Evolutionary conservation across 2,329 filamentous ascomycete genomes (phyloP).

Genomic region (Pseudogymnoascus sp.): DNA sequence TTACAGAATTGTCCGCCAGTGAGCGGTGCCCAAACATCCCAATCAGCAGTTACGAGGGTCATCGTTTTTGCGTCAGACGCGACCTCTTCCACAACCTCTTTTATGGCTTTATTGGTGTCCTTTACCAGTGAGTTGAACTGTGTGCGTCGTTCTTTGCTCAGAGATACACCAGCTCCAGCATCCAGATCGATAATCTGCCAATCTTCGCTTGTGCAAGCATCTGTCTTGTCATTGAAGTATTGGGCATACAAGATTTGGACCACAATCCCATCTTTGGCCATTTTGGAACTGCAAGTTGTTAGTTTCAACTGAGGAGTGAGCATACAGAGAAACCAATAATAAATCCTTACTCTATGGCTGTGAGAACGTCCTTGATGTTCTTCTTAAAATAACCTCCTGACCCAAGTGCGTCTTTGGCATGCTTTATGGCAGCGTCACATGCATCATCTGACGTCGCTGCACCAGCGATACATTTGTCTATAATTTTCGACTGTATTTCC

Average conservation of each 20-base stretch:
- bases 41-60: slow-evolving; percentile 19
- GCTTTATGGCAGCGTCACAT: slow-evolving; percentile 16
- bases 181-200: slow-evolving; percentile 13
- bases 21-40: slow-evolving; percentile 26
- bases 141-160: slow-evolving; percentile 25
- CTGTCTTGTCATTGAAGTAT: slow-evolving; percentile 29
- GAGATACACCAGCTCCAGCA: slow-evolving; percentile 6
- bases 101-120: slow-evolving; percentile 25
- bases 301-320: neutral
- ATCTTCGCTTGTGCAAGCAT: slow-evolving; percentile 20
- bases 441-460: slow-evolving; percentile 13
- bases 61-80: slow-evolving; percentile 23
- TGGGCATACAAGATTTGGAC: slow-evolving; percentile 27
- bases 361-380: slow-evolving; percentile 25
- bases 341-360: slow-evolving; percentile 15
- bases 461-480: slow-evolving; percentile 22
- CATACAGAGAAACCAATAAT: neutral
- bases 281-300: slow-evolving; percentile 21
- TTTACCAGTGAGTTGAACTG: slow-evolving; percentile 26
- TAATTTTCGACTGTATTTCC: slow-evolving; percentile 14
- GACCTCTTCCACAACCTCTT: slow-evolving; percentile 21
- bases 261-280: slow-evolving; percentile 26
- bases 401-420: slow-evolving; percentile 24
- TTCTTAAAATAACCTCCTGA: slow-evolving; percentile 22
- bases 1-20: slow-evolving; percentile 29